Evolutionary conservation across 148 eudicot genomes (phyloP).

Genomic region (Dianthus caryophyllus): DNA sequence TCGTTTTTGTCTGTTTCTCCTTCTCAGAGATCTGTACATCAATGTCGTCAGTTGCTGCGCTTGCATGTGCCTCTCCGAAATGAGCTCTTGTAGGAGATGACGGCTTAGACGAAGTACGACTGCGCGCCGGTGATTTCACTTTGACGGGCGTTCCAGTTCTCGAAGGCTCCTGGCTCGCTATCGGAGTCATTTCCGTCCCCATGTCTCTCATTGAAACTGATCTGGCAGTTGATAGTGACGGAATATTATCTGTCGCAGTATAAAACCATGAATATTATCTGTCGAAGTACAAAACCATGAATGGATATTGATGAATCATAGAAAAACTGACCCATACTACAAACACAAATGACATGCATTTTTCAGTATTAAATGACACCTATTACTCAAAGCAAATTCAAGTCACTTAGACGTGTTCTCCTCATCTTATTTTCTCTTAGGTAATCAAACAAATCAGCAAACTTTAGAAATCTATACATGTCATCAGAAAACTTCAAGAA

Average conservation of each 20-base stretch:
- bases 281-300: too few relatives aligned
- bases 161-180: constrained; percentile 83
- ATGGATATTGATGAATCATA: constrained; percentile 33
- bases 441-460: too few relatives aligned
- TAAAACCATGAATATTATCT: constrained; percentile 19
- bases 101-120: constrained; percentile 51
- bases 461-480: too few relatives aligned
- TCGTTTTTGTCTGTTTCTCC: constrained; percentile 53
- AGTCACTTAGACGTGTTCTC: background rate
- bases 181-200: constrained; percentile 87
- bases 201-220: constrained; percentile 79
- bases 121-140: constrained; percentile 60
- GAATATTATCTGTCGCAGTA: constrained; percentile 37
- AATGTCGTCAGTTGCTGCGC: constrained; percentile 18
- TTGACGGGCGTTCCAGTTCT: constrained; percentile 72
- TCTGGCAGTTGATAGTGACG: constrained; percentile 53
- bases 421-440: too few relatives aligned
- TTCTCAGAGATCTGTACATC: constrained; percentile 39
- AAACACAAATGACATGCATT: constrained; percentile 9
- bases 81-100: constrained; percentile 47
- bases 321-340: constrained; percentile 48
- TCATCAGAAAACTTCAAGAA: too few relatives aligned
- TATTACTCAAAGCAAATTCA: background rate
- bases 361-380: background rate
- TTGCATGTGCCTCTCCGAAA: constrained; percentile 28